A percentile compares a stretch with the other conserved stretches of the same genome.
Evolutionary conservation across 2,329 filamentous ascomycete genomes (phyloP).

Genomic region (Aureobasidium sp.): DNA sequence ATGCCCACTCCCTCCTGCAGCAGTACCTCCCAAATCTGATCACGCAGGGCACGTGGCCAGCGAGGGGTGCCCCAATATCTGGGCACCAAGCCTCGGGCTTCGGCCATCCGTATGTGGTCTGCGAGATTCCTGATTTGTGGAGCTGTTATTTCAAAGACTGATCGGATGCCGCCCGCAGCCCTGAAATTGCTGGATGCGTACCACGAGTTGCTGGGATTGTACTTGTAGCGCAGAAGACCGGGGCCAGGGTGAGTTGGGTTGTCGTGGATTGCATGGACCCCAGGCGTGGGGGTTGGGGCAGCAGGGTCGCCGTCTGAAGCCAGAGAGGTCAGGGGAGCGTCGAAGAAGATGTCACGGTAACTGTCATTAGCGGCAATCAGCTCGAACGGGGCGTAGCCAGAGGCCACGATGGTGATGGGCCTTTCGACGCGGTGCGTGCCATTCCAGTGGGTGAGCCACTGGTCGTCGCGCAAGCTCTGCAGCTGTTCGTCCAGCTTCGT

Average conservation of each 20-base stretch:
- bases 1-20: conserved; percentile 47
- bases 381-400: conserved; percentile 44
- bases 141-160: not conserved
- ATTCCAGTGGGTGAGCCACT: conserved; percentile 44
- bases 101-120: conserved; percentile 43
- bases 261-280: conserved; percentile 25
- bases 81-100: conserved; percentile 43
- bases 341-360: conserved; percentile 48
- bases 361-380: conserved; percentile 26
- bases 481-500: conserved; percentile 47
- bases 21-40: conserved; percentile 46
- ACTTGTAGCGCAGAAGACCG: not conserved
- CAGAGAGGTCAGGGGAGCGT: not conserved
- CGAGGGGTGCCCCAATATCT: conserved; percentile 49
- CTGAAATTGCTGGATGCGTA: conserved; percentile 24
- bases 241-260: conserved; percentile 26
- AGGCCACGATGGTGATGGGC: conserved; percentile 45
- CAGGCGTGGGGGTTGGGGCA: not conserved
- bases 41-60: conserved; percentile 46
- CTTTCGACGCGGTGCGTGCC: conserved; percentile 32
- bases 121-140: conserved; percentile 39
- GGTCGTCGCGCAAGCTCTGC: conserved; percentile 45
- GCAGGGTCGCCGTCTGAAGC: not conserved
- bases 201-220: conserved; percentile 7
- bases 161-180: conserved; percentile 31